These are phyloP conservation scores for Parathielavia appendiculata DNA, from an alignment of 495 filamentous ascomycete species.

Conservation along the genomic window DNA sequence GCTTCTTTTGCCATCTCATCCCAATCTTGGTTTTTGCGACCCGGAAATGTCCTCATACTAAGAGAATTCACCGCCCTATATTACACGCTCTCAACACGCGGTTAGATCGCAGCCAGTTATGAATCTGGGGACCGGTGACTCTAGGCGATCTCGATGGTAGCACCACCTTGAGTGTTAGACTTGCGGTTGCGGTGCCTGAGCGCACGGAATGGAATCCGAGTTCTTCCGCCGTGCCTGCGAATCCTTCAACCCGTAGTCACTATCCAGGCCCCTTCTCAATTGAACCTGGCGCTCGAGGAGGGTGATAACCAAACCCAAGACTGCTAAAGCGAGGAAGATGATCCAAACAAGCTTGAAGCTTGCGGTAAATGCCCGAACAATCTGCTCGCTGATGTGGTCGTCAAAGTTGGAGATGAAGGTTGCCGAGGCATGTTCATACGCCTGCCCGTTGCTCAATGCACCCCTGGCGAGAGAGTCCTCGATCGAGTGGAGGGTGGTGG, in stretches of 20 bases:
- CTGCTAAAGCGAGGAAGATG: constrained; percentile 18
- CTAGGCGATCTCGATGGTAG: no score
- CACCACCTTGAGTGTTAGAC: no score
- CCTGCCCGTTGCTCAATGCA: constrained; percentile 2
- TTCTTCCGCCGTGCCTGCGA: neutral
- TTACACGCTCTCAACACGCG: no score
- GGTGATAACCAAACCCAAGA: constrained; percentile 25
- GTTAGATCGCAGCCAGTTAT: no score
- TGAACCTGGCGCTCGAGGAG: constrained; percentile 35
- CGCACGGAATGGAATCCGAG: no score
- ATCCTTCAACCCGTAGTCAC: constrained; percentile 34
- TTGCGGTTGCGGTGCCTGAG: no score
- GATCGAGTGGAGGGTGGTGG: neutral
- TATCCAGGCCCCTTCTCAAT: constrained; percentile 33
- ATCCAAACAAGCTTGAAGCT: constrained; percentile 20
- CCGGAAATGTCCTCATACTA: no score
- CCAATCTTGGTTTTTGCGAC: no score
- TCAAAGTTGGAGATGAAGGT: neutral
- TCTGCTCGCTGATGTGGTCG: constrained; percentile 3
- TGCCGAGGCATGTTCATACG: constrained; percentile 11
- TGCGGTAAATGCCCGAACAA: constrained; percentile 6
- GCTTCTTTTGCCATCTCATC: no score
- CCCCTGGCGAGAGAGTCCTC: neutral
- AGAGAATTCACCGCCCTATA: no score
- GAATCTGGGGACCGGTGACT: no score